phyloP scores from a whole-genome alignment of 345 rosid species.

The Pistacia vera region DNA sequence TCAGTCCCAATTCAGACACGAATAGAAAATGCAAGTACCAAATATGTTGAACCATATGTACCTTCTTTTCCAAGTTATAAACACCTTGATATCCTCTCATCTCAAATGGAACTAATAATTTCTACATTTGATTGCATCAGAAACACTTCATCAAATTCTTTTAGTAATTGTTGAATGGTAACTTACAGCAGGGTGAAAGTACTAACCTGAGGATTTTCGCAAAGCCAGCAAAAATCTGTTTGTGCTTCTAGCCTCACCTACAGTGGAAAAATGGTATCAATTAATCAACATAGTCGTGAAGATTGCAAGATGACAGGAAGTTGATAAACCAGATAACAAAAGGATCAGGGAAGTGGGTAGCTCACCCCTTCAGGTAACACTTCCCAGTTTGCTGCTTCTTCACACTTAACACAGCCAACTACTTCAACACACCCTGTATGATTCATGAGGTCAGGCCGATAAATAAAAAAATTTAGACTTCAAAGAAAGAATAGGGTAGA shows the following conservation, averaged over 20 bases:
- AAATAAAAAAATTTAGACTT: neutral
- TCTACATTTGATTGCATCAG: conserved; percentile 38
- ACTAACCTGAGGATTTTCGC: conserved; percentile 83
- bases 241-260: conserved; percentile 93
- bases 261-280: conserved; percentile 6
- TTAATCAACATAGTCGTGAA: neutral
- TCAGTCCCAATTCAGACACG: neutral
- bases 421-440: conserved; percentile 63
- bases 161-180: neutral
- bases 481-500: neutral
- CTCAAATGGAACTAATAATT: conserved; percentile 84
- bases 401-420: conserved; percentile 58
- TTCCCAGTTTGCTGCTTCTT: conserved; percentile 63
- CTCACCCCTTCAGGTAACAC: conserved; percentile 61
- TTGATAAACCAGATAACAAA: conserved; percentile 7
- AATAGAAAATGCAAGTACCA: neutral
- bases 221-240: conserved; percentile 91
- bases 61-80: conserved; percentile 96
- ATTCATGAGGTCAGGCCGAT: neutral
- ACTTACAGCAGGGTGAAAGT: conserved; percentile 7
- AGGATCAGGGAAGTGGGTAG: neutral
- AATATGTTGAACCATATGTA: conserved; percentile 17
- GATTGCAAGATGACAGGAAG: neutral
- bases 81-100: conserved; percentile 90
- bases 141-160: conserved; percentile 2